Percentiles rank a stretch among this genome's conserved stretches.
Evolutionary conservation across 78 protist species (phyloP).

Genomic region (Diacronema lutheri): DNA sequence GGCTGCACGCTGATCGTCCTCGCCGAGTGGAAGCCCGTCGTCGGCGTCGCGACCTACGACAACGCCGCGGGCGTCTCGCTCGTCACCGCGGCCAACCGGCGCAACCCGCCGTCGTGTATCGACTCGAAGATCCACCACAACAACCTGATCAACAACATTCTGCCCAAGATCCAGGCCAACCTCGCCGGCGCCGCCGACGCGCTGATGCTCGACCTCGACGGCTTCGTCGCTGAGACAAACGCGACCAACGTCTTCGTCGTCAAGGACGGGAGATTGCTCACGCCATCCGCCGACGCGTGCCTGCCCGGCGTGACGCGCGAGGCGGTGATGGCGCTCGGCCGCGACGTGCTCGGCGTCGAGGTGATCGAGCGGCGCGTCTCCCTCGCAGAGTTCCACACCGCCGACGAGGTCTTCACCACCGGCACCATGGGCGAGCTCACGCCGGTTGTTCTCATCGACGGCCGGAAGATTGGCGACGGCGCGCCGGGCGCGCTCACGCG

Average conservation of each 20-base stretch:
- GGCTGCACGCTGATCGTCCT: constrained; percentile 10
- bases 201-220: constrained; percentile 23
- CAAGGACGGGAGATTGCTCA: neutral
- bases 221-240: constrained; percentile 21
- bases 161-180: constrained; percentile 31
- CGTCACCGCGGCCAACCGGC: neutral
- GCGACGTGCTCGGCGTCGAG: neutral
- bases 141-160: constrained; percentile 34
- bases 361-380: neutral
- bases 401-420: constrained; percentile 18
- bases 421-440: constrained; percentile 1
- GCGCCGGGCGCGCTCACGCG: neutral
- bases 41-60: neutral
- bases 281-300: constrained; percentile 7
- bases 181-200: neutral
- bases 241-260: neutral
- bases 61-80: neutral
- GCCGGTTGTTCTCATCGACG: neutral
- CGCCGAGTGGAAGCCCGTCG: constrained; percentile 22
- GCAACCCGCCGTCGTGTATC: constrained; percentile 9
- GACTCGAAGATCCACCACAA: constrained; percentile 31
- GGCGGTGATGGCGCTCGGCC: constrained; percentile 1
- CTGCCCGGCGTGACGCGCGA: neutral
- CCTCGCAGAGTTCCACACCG: neutral
- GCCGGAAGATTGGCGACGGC: neutral